Base-by-base conservation (phyloP, 139 green algal genomes). In the Tetradesmus lagerheimii region DNA sequence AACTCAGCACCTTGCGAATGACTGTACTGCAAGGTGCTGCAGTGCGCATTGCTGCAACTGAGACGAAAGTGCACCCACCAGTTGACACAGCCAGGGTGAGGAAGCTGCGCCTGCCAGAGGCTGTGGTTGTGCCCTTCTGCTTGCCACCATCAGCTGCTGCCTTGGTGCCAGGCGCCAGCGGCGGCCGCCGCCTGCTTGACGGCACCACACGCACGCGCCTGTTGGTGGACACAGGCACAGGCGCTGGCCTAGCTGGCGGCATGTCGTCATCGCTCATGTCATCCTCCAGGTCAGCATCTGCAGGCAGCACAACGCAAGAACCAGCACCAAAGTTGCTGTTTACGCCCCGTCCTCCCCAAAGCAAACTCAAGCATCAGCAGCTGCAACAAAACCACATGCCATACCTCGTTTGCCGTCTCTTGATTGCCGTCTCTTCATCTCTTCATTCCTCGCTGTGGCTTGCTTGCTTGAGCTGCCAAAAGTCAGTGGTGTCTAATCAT, bases 101-200 rank as follows among this genome's bases (percentile, higher is more conserved):
- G 71, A 89, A 89, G 71, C 85, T 89, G 71, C 87, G 78, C 77
- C n/a, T 90, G 64, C 20, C 66, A 71, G 66, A n/a, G 47, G 82
- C 74, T 14, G 67, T 47, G n/a, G 47, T 41, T 38, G 45, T 43
- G 16, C 34, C 62, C 75, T 90, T 90, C 75, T 77, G 78, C 31
- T 80, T 91, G 57, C 87, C 64, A 41, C 31, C 87, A 41, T 38
- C 87, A 78, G 77, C 87, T 86, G 50, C 53, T 76, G 50, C 37
- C 75, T 66, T 90, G 27, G 43, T 90, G 29, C 84, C 67, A 57
- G 83, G 83, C 31, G 83, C 83, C 29, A 88, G 64, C 41, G 83
- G 83, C 41, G 83, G 83, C 64, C 64, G 37, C 27, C 15, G 83
- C 38, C n/a, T 88, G 57, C 47, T 62, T 2, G 3, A 12, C 37